phyloP scores from a whole-genome alignment of 768 basidiomycete genomes.

The Harrya chromipes region DNA sequence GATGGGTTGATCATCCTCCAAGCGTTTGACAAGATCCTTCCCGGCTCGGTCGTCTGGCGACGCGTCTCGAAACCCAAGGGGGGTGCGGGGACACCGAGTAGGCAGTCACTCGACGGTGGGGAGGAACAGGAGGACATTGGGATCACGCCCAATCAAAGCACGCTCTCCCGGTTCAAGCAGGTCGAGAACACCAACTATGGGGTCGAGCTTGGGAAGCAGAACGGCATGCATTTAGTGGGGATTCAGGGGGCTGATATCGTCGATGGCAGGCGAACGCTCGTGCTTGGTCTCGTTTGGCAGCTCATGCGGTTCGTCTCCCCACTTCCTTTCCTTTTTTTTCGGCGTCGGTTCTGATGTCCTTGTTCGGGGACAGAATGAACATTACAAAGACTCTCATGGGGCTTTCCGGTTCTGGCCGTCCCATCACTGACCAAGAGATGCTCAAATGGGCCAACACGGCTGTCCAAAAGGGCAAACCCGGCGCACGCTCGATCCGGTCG shows the following conservation, averaged over 20 bases:
- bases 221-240: constrained; percentile 92
- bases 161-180: constrained; percentile 91
- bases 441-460: constrained; percentile 95
- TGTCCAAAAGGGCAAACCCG: constrained; percentile 66
- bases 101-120: constrained; percentile 32
- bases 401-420: constrained; percentile 68
- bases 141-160: constrained; percentile 78
- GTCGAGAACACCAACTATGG: constrained; percentile 98
- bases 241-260: constrained; percentile 98
- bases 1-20: constrained; percentile 91
- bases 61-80: constrained; percentile 91
- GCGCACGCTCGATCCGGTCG: constrained; percentile 68
- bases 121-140: constrained; percentile 81
- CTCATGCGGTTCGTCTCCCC: constrained; percentile 71
- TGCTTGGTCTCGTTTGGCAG: constrained; percentile 97
- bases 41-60: constrained; percentile 91
- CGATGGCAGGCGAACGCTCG: constrained; percentile 88
- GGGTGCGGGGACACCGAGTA: constrained; percentile 38
- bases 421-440: constrained; percentile 90
- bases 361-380: constrained; percentile 53
- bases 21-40: constrained; percentile 94
- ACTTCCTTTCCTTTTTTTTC: background rate
- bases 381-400: constrained; percentile 87
- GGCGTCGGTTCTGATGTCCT: no score
- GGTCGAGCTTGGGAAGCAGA: constrained; percentile 89